A percentile compares a stretch with the other conserved stretches of the same genome.
Conservation (phyloP, 352 stramenopile species). For the Plasmopara muralis region DNA sequence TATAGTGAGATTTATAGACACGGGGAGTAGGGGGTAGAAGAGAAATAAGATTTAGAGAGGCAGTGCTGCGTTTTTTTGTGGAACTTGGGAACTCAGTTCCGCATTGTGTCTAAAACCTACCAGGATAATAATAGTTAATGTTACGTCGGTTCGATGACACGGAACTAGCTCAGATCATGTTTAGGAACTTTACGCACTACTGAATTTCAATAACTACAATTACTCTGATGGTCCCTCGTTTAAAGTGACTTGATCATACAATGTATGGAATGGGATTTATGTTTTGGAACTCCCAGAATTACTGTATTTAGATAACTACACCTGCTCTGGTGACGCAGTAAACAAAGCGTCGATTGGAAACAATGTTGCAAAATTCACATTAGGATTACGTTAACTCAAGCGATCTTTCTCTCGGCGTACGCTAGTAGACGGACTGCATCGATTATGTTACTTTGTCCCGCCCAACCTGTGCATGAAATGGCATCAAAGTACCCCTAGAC, state of each 20-base stretch:
- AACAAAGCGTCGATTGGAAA: neutral
- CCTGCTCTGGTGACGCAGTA: neutral
- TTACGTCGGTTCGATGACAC: too few species aligned
- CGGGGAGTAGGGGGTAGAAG: too few species aligned
- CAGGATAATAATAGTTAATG: too few species aligned
- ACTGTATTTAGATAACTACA: constrained; percentile 9
- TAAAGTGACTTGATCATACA: neutral
- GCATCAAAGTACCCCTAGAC: constrained; percentile 1
- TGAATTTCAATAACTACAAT: constrained; percentile 1
- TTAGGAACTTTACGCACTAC: constrained; percentile 1
- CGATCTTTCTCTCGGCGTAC: constrained; percentile 2
- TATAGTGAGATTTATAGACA: too few species aligned
- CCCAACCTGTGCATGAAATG: constrained; percentile 1
- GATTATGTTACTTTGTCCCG: constrained; percentile 3
- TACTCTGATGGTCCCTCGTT: neutral
- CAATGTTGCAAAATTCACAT: constrained; percentile 1
- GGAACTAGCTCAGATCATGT: neutral
- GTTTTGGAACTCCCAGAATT: neutral
- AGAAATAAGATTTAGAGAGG: too few species aligned
- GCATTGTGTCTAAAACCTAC: too few species aligned
- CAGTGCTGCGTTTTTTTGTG: too few species aligned
- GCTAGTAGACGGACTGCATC: constrained; percentile 1
- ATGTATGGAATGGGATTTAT: neutral
- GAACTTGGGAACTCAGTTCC: neutral
- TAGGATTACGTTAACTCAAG: neutral